These are phyloP conservation scores for Boletus pseudopeckii DNA, from an alignment of 768 basidiomycete genomes.

Conservation along the genomic window DNA sequence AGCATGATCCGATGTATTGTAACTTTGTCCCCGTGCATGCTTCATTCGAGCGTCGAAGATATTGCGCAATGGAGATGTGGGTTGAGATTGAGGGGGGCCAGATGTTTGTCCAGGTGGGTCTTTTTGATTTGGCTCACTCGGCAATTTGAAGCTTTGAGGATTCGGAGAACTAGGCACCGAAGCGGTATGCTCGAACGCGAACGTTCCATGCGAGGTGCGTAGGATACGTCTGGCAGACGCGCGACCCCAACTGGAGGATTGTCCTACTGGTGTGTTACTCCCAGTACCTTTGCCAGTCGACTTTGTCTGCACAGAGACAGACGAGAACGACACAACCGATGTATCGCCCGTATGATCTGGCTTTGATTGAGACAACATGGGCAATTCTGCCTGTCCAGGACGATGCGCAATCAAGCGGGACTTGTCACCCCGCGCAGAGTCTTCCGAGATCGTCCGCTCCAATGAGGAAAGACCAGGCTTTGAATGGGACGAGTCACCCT, in stretches of 20 bases:
- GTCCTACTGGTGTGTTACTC: conserved; percentile 31
- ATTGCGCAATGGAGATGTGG: conserved; percentile 27
- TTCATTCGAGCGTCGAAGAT: conserved; percentile 32
- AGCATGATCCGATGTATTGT: conserved; percentile 24
- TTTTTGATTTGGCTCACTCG: conserved; percentile 10
- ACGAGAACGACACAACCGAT: conserved; percentile 32
- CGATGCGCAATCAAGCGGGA: conserved; percentile 6
- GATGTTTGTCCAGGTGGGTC: conserved; percentile 1
- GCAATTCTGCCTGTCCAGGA: conserved; percentile 17
- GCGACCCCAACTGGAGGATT: conserved; percentile 58
- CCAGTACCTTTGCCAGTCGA: conserved; percentile 28
- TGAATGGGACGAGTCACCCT: conserved; percentile 7
- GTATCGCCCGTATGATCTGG: conserved; percentile 38
- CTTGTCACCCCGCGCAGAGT: conserved; percentile 21
- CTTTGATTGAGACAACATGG: conserved; percentile 25
- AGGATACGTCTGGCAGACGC: conserved; percentile 41
- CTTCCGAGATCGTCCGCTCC: conserved; percentile 27
- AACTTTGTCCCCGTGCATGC: conserved; percentile 23
- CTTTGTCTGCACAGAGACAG: conserved; percentile 39
- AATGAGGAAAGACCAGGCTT: conserved; percentile 15
- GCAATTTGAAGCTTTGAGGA: conserved; percentile 18
- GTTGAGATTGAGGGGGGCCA: conserved; percentile 10
- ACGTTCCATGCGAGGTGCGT: conserved; percentile 53
- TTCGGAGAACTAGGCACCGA: conserved; percentile 43
- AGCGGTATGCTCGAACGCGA: conserved; percentile 67